A percentile compares a stretch with the other conserved stretches of the same genome.
phyloP scores from a whole-genome alignment of 1,139 yeast species.

The Sugiyamaella castrensis region DNA sequence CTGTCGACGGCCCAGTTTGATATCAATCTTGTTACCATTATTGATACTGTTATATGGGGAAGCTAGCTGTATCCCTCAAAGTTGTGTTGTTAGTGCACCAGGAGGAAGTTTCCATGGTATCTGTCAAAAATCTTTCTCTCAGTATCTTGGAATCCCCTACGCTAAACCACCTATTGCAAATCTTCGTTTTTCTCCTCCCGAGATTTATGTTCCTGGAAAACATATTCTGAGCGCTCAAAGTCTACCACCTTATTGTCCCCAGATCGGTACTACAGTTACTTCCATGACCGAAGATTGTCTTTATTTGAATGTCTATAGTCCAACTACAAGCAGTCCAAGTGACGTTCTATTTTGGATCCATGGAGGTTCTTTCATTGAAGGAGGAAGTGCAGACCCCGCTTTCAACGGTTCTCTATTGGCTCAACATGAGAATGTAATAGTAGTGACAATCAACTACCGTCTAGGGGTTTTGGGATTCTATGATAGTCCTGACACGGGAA shows the following conservation, averaged over 20 bases:
- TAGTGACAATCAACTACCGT: constrained; percentile 41
- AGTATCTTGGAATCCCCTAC: constrained; percentile 6
- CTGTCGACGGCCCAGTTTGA: constrained; percentile 1
- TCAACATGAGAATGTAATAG: constrained; percentile 33
- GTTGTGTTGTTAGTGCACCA: not conserved
- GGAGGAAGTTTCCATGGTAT: constrained; percentile 4
- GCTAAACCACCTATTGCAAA: constrained; percentile 3
- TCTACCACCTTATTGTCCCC: constrained; percentile 26
- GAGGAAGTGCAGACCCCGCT: constrained; percentile 35
- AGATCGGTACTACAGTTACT: constrained; percentile 11
- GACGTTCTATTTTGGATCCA: constrained; percentile 40
- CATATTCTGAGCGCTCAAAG: not conserved
- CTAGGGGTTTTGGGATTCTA: constrained; percentile 39
- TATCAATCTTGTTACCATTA: constrained; percentile 1
- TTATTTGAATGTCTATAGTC: constrained; percentile 31
- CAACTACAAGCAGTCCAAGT: constrained; percentile 13
- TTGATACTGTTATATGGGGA: constrained; percentile 2
- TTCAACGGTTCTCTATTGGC: constrained; percentile 37
- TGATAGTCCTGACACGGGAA: constrained; percentile 26
- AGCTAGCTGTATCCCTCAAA: not conserved
- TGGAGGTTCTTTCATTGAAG: constrained; percentile 40
- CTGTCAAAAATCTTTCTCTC: constrained; percentile 2
- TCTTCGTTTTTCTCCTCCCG: constrained; percentile 4
- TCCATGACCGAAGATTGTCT: constrained; percentile 30
- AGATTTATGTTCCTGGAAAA: not conserved